A percentile compares a stretch with the other conserved stretches of the same genome.
Evolutionary conservation across 192 early-diverging fungal genomes (phyloP).

Genomic region (Entomortierella parvispora): DNA sequence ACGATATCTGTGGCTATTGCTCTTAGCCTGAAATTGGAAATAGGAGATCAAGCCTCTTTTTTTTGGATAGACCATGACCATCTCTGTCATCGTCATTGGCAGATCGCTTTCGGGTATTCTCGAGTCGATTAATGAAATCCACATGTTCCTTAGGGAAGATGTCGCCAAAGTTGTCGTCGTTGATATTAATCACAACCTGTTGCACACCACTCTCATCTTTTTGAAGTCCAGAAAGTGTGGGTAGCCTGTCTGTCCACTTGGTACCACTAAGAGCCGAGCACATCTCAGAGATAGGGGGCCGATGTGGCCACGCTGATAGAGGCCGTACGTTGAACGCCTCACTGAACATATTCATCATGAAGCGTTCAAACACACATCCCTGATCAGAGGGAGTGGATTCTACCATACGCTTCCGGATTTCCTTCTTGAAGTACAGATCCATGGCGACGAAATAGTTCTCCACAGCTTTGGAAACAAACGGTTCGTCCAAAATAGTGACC

Average conservation of each 20-base stretch:
- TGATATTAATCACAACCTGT: background rate
- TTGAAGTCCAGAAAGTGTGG: background rate
- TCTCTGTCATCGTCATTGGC: background rate
- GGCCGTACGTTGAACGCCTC: constrained; percentile 20
- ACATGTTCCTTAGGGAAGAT: constrained; percentile 4
- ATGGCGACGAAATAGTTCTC: no score
- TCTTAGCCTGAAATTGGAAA: no score
- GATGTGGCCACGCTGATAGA: constrained; percentile 26
- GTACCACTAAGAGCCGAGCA: constrained; percentile 31
- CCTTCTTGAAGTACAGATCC: constrained; percentile 10
- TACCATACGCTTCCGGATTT: constrained; percentile 8
- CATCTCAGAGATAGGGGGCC: constrained; percentile 23
- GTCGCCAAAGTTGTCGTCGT: background rate
- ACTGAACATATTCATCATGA: constrained; percentile 20
- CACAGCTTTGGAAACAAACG: no score
- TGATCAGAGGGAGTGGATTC: constrained; percentile 7
- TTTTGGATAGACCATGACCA: background rate
- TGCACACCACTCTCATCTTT: background rate
- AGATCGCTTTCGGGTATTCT: background rate
- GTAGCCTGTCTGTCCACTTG: no score
- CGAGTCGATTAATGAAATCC: constrained; percentile 1
- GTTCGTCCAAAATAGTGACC: no score
- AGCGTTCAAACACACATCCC: constrained; percentile 13
- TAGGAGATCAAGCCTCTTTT: background rate
- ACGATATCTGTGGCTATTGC: no score